Percentiles rank a stretch among this genome's conserved stretches.
Evolutionary conservation across 1,284 basidiomycete genomes (phyloP).

Genomic region (Rhodotorula sp.): DNA sequence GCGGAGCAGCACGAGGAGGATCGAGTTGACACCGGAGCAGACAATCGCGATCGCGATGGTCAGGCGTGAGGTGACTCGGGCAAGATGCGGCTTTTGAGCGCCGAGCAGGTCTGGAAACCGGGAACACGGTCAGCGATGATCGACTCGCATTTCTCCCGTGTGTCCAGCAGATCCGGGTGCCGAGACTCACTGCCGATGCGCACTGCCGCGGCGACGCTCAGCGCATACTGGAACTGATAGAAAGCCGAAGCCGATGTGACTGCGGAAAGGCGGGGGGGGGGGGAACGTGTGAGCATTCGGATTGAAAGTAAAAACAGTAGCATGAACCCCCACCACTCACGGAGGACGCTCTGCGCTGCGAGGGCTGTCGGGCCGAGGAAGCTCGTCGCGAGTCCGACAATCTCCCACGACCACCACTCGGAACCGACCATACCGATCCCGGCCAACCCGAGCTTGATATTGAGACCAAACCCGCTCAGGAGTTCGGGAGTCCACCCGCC

Average conservation of each 20-base stretch:
- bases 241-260: slow-evolving; percentile 40
- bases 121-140: no score
- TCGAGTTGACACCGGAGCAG: slow-evolving; percentile 48
- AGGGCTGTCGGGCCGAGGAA: slow-evolving; percentile 56
- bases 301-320: background rate
- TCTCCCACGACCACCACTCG: slow-evolving; percentile 93
- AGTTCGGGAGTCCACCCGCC: slow-evolving; percentile 66
- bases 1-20: slow-evolving; percentile 47
- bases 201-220: slow-evolving; percentile 49
- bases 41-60: slow-evolving; percentile 45
- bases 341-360: slow-evolving; percentile 56
- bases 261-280: no score
- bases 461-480: slow-evolving; percentile 69
- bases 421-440: slow-evolving; percentile 62
- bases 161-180: background rate
- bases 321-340: slow-evolving; percentile 11
- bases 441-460: slow-evolving; percentile 71
- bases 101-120: slow-evolving; percentile 47
- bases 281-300: no score
- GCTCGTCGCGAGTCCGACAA: slow-evolving; percentile 52
- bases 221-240: slow-evolving; percentile 50
- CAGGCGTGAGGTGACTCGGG: slow-evolving; percentile 46
- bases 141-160: no score
- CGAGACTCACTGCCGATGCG: slow-evolving; percentile 45
- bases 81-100: slow-evolving; percentile 47